Evolutionary conservation across 2,329 filamentous ascomycete genomes (phyloP).

Genomic region (Anisogramma anomala): DNA sequence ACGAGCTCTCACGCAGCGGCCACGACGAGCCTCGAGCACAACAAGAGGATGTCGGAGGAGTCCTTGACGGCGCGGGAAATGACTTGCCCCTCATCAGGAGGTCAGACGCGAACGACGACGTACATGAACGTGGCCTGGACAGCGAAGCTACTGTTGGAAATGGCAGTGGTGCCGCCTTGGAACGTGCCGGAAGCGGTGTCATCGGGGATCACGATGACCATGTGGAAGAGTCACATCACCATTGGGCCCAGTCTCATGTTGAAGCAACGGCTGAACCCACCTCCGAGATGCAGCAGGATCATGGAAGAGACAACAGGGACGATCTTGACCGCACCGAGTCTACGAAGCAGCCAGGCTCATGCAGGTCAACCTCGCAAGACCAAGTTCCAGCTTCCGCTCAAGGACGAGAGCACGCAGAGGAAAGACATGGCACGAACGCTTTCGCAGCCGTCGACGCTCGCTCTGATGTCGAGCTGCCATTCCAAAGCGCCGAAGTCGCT

Average conservation of each 20-base stretch:
- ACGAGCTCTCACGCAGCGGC: not conserved
- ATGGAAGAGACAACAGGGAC: not conserved
- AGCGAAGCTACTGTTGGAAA: not conserved
- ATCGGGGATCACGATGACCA: not conserved
- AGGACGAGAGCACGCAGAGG: not conserved
- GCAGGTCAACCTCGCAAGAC: not conserved
- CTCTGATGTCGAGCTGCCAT: not conserved
- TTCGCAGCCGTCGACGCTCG: not conserved
- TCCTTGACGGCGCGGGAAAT: slow-evolving; percentile 6
- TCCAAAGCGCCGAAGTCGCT: not conserved
- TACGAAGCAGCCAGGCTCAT: not conserved
- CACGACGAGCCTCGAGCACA: not conserved
- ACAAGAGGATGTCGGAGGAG: not conserved
- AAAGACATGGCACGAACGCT: not conserved
- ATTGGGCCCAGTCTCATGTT: not conserved
- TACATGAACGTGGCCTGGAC: not conserved
- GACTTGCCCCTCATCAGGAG: slow-evolving; percentile 1
- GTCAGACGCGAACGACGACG: not conserved
- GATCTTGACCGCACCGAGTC: not conserved
- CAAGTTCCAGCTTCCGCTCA: not conserved
- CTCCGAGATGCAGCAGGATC: not conserved
- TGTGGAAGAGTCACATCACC: not conserved
- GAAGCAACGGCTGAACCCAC: not conserved
- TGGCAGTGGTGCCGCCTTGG: too few relatives aligned
- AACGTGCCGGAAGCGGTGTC: too few relatives aligned